These are phyloP conservation scores for Russula virescens DNA, from an alignment of 768 basidiomycete species.

Conservation along the genomic window DNA sequence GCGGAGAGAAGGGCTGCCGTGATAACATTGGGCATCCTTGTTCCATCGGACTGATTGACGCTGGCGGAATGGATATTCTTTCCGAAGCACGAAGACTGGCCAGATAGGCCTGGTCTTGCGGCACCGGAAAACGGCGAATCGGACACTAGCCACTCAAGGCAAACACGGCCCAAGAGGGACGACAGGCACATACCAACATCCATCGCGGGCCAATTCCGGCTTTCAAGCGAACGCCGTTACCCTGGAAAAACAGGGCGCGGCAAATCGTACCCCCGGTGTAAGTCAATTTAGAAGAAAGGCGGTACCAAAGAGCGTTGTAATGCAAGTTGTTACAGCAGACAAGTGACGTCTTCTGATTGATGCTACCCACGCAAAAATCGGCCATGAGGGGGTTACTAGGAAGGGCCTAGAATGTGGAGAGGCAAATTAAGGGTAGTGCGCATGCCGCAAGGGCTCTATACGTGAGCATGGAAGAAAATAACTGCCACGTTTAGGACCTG, in stretches of 20 bases:
- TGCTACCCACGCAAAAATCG: constrained; percentile 2
- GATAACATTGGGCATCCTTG: constrained; percentile 3
- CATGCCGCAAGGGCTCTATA: background rate
- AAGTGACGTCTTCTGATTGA: constrained; percentile 8
- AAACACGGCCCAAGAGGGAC: background rate
- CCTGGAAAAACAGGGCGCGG: constrained; percentile 17
- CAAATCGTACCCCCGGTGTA: background rate
- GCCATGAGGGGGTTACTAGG: constrained; percentile 1
- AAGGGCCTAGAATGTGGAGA: constrained; percentile 8
- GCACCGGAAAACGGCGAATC: constrained; percentile 14
- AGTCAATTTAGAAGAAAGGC: background rate
- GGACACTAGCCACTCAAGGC: background rate
- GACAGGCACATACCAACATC: background rate
- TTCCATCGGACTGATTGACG: constrained; percentile 16
- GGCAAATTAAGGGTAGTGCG: background rate
- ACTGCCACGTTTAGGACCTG: constrained; percentile 6
- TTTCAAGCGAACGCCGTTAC: constrained; percentile 15
- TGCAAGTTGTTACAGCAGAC: background rate
- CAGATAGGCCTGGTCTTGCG: background rate
- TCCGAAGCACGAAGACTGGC: constrained; percentile 1
- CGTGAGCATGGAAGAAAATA: constrained; percentile 10
- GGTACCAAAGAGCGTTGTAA: background rate
- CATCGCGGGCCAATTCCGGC: background rate
- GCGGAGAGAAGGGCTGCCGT: constrained; percentile 12
- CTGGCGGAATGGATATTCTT: background rate